phyloP scores from a whole-genome alignment of 1,284 basidiomycete species.

The Leccinum ponderosum region DNA sequence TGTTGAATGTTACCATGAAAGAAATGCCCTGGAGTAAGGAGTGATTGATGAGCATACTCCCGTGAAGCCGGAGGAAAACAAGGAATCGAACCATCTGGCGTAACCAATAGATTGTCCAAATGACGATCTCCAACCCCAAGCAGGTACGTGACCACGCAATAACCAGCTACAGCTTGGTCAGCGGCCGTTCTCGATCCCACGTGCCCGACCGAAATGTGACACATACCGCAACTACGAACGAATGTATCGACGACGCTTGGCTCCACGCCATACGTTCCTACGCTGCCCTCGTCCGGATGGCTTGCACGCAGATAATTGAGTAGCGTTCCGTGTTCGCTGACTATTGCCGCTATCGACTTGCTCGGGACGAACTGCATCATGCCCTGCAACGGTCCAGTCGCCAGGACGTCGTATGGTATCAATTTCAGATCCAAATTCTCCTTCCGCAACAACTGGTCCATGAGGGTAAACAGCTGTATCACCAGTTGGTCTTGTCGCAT shows the following conservation, averaged over 20 bases:
- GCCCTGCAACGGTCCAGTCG: slow-evolving; percentile 90
- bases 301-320: slow-evolving; percentile 86
- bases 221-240: slow-evolving; percentile 93
- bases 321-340: slow-evolving; percentile 90
- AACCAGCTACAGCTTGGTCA: slow-evolving; percentile 70
- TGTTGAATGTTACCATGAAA: slow-evolving; percentile 68
- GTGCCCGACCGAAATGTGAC: background rate
- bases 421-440: slow-evolving; percentile 95
- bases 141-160: slow-evolving; percentile 97
- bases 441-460: slow-evolving; percentile 92
- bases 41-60: slow-evolving; percentile 9
- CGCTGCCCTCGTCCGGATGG: slow-evolving; percentile 89
- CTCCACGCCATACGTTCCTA: slow-evolving; percentile 92
- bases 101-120: slow-evolving; percentile 91
- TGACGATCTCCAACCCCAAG: slow-evolving; percentile 98
- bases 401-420: slow-evolving; percentile 92
- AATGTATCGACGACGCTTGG: slow-evolving; percentile 94
- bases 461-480: slow-evolving; percentile 95
- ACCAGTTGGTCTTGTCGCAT: slow-evolving; percentile 98
- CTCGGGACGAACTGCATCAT: slow-evolving; percentile 97
- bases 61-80: slow-evolving; percentile 9
- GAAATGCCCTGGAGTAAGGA: slow-evolving; percentile 59
- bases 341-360: slow-evolving; percentile 92
- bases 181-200: slow-evolving; percentile 1
- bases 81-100: slow-evolving; percentile 78